phyloP scores from a whole-genome alignment of 257 asterid genomes.

The Thymus quinquecostatus region DNA sequence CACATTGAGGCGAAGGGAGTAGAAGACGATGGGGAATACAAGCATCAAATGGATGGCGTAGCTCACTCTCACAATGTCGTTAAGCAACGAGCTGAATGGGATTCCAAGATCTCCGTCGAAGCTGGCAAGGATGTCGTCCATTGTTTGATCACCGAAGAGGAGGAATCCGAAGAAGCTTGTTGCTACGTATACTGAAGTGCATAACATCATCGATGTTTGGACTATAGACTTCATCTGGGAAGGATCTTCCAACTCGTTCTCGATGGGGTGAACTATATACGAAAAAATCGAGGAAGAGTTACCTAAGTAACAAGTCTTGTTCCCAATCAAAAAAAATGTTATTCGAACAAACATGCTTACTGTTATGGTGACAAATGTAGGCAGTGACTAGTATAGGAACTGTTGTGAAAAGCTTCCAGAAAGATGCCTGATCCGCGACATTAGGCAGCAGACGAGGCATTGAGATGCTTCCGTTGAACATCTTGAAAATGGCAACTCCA shows the following conservation, averaged over 20 bases:
- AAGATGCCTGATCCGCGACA: conserved; percentile 76
- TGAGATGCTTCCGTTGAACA: conserved; percentile 71
- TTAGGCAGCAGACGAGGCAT: conserved; percentile 75
- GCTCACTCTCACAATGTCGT: conserved; percentile 81
- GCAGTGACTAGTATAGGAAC: conserved; percentile 89
- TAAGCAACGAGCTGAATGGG: conserved; percentile 63
- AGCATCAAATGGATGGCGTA: conserved; percentile 87
- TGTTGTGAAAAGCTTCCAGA: conserved; percentile 86
- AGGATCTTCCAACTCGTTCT: conserved; percentile 75
- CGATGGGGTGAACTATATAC: conserved; percentile 77
- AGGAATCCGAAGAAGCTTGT: conserved; percentile 86
- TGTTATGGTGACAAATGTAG: conserved; percentile 84
- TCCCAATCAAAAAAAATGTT: neutral
- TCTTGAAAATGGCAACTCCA: conserved; percentile 64
- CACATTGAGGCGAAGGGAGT: conserved; percentile 80
- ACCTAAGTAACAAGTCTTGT: neutral
- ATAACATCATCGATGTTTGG: conserved; percentile 64
- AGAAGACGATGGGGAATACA: conserved; percentile 80
- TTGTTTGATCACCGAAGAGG: conserved; percentile 72
- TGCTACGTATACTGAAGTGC: conserved; percentile 68
- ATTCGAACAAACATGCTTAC: conserved; percentile 44
- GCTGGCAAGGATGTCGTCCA: conserved; percentile 86
- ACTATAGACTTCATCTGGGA: conserved; percentile 75
- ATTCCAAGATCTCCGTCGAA: conserved; percentile 86
- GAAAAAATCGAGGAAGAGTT: neutral